Conservation (phyloP, 495 filamentous ascomycete species). For the Neurospora sp. region DNA sequence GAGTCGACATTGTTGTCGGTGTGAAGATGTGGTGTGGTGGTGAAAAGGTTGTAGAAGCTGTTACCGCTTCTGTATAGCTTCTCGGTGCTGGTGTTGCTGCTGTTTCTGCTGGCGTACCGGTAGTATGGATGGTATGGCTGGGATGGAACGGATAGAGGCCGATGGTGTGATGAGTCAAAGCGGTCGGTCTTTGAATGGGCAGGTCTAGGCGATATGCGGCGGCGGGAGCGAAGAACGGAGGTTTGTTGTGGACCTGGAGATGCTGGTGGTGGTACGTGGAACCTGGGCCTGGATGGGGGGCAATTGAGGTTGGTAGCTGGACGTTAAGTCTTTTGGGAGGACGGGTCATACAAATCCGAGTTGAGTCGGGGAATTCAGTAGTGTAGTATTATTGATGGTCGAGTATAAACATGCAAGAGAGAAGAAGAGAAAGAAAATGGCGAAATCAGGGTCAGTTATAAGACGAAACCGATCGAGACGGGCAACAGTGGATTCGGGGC, state of each 20-base stretch:
- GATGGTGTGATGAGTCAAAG: background rate
- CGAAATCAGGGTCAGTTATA: background rate
- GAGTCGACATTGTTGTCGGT: slow-evolving; percentile 25
- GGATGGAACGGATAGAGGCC: background rate
- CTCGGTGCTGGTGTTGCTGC: background rate
- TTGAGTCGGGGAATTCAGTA: background rate
- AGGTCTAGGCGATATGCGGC: background rate
- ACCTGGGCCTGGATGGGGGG: background rate
- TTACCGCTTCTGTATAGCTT: background rate
- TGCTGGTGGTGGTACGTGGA: background rate
- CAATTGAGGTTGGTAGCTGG: background rate
- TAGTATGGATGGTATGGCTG: background rate
- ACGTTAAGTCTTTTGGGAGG: background rate
- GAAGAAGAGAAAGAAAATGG: background rate
- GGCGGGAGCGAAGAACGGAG: background rate
- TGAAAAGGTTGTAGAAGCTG: background rate
- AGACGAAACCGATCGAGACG: background rate
- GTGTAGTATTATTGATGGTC: background rate
- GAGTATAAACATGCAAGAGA: background rate
- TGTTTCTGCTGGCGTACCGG: background rate
- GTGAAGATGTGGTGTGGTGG: background rate
- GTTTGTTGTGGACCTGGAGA: background rate
- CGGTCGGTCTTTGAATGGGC: background rate
- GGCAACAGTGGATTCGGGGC: background rate
- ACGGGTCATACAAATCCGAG: background rate